Conservation (phyloP, 306 rosid genomes). For the Malus orientalis region DNA sequence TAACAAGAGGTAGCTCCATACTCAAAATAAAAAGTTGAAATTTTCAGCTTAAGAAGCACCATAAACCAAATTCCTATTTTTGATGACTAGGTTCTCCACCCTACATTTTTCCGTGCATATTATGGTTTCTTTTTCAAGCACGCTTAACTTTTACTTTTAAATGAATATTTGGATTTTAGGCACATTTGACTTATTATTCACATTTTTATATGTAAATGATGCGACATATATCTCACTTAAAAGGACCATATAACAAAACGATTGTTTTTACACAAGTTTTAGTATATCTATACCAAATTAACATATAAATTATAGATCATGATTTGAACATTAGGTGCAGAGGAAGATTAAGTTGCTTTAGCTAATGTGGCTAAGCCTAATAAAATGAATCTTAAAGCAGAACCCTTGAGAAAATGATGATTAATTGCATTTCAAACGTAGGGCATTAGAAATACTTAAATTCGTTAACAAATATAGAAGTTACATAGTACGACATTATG, state of each 20-base stretch:
- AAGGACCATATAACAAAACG: neutral
- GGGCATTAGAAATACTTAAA: neutral
- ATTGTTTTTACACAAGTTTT: too few relatives aligned
- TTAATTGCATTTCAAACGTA: neutral
- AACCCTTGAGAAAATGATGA: neutral
- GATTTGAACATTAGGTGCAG: too few relatives aligned
- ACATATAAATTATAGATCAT: too few relatives aligned
- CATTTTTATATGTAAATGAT: neutral
- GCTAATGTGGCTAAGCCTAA: too few relatives aligned
- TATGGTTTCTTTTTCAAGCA: neutral
- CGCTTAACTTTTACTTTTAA: neutral
- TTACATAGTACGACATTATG: too few relatives aligned
- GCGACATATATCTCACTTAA: too few relatives aligned
- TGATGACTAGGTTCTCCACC: neutral
- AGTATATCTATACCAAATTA: too few relatives aligned
- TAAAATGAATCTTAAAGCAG: too few relatives aligned
- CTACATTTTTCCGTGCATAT: neutral
- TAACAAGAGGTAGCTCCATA: neutral
- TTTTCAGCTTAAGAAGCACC: neutral
- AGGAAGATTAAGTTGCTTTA: too few relatives aligned
- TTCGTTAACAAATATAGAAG: neutral
- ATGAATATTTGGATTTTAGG: neutral
- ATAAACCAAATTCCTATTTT: neutral
- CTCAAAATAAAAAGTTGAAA: neutral
- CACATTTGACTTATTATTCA: neutral